Percentiles rank a stretch among this genome's conserved stretches.
Evolutionary conservation across 2,329 filamentous ascomycete species (phyloP).

Genomic region (Elsinoe perseae): DNA sequence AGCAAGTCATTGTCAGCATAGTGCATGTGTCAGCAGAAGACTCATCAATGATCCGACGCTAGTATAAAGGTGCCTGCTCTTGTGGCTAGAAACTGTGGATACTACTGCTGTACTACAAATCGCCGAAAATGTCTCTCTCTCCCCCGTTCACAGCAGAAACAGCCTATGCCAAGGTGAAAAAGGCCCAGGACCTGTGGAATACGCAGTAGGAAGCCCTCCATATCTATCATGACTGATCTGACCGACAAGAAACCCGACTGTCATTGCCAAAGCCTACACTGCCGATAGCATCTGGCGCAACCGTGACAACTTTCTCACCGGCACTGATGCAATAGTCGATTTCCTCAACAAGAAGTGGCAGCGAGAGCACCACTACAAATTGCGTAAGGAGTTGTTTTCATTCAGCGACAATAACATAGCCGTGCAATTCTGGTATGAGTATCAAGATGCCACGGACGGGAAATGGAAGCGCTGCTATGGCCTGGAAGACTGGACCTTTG

Average conservation of each 20-base stretch:
- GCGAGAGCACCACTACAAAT: constrained; percentile 60
- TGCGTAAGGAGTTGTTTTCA: constrained; percentile 78
- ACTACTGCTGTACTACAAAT: no score
- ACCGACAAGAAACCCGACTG: constrained; percentile 50
- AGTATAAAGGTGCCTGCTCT: no score
- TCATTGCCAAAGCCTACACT: constrained; percentile 66
- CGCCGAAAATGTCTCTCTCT: constrained; percentile 36
- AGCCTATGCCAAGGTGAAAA: constrained; percentile 70
- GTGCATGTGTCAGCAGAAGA: neutral
- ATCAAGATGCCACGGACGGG: constrained; percentile 55
- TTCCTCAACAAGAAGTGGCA: constrained; percentile 70
- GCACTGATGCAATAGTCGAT: constrained; percentile 57
- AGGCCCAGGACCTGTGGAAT: constrained; percentile 78
- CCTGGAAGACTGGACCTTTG: constrained; percentile 72
- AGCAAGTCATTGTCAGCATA: neutral
- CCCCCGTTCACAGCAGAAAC: constrained; percentile 71
- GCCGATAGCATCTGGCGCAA: constrained; percentile 74
- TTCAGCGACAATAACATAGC: constrained; percentile 70
- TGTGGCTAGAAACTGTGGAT: no score
- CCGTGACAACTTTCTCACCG: constrained; percentile 59
- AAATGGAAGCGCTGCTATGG: constrained; percentile 86
- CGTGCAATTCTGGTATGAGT: constrained; percentile 89
- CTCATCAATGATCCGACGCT: neutral
- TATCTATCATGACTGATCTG: neutral
- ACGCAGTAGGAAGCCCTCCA: constrained; percentile 46